These are phyloP conservation scores for Pharnaceum exiguum DNA, from an alignment of 148 eudicot genomes.

Conservation along the genomic window DNA sequence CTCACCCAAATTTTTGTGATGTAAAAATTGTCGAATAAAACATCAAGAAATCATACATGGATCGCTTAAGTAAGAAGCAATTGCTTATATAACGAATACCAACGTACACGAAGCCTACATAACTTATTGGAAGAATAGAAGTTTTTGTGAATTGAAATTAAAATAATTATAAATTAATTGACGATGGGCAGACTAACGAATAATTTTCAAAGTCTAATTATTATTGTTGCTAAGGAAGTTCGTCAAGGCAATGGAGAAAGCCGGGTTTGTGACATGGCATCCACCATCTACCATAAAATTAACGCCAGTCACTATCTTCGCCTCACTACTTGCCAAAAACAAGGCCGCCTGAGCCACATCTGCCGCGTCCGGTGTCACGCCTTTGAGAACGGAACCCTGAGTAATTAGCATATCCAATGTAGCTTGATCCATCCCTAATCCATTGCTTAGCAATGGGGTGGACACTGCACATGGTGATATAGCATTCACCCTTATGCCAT, in stretches of 20 bases:
- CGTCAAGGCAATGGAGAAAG: constrained; percentile 10
- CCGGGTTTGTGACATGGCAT: constrained; percentile 21
- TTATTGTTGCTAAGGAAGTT: constrained; percentile 2
- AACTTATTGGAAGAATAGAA: no score
- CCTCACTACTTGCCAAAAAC: constrained; percentile 44
- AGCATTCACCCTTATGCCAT: constrained; percentile 42
- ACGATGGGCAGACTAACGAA: no score
- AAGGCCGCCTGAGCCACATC: constrained; percentile 45
- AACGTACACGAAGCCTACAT: no score
- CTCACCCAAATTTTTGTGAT: no score
- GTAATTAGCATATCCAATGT: constrained; percentile 7
- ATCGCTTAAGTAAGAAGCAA: no score
- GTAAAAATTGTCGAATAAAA: no score
- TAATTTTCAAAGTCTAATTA: no score
- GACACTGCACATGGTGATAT: constrained; percentile 28
- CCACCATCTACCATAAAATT: constrained; percentile 53
- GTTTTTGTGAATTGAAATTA: no score
- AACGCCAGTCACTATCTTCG: constrained; percentile 40
- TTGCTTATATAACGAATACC: no score
- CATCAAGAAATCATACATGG: no score
- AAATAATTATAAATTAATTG: no score
- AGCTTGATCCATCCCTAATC: constrained; percentile 6
- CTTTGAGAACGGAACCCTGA: constrained; percentile 25
- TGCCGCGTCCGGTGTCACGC: constrained; percentile 1
- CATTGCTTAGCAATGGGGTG: constrained; percentile 22